Base-by-base conservation (phyloP, 1,284 basidiomycete species). In the Porodaedalea pini region DNA sequence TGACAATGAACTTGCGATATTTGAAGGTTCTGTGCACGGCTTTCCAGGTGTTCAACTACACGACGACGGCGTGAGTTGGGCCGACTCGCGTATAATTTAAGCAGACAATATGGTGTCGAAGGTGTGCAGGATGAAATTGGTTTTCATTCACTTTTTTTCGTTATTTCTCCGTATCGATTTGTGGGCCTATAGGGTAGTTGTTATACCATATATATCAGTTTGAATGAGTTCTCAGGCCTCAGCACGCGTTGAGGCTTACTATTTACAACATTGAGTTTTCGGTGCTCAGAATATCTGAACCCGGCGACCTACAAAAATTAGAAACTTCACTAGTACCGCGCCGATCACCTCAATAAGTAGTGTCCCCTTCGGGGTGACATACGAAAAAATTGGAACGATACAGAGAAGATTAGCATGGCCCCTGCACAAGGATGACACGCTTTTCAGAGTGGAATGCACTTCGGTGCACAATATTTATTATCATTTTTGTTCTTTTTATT, bases 391-490 rank as follows among this genome's bases (percentile, higher is more conserved):
- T 58, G 57, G 57, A 58, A 58, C 57, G 50, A 58, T 58, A 58
- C 57, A 58, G 57, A 58, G 57, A 58, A 58, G 57, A 58, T 58
- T 58, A 58, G 57, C 57, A 58, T 58, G 57, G 57, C 57, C 57
- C 57, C 57, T 58, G 57, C 57, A 58, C 57, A 58, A 58, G 57
- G 57, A 58, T 58, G 57, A 58, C 57, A 58, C 57, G 57, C 57
- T 58, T 58, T 58, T 58, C 57, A n/a, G n/a, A n/a, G n/a, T n/a
- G n/a, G n/a, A n/a, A n/a, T n/a, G n/a, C n/a, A n/a, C n/a, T n/a
- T n/a, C 57, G 57, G 57, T 54, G 51, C 57, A 58, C 50, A 58
- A 58, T 58, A 58, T 58, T 58, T 58, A 58, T 58, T 54, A n/a
- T 32, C 15, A 36, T 36, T 4, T 44, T 57, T 57, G 54, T 45